Evolutionary conservation across 1,139 yeast genomes (phyloP).

Genomic region (Candida albicans): DNA sequence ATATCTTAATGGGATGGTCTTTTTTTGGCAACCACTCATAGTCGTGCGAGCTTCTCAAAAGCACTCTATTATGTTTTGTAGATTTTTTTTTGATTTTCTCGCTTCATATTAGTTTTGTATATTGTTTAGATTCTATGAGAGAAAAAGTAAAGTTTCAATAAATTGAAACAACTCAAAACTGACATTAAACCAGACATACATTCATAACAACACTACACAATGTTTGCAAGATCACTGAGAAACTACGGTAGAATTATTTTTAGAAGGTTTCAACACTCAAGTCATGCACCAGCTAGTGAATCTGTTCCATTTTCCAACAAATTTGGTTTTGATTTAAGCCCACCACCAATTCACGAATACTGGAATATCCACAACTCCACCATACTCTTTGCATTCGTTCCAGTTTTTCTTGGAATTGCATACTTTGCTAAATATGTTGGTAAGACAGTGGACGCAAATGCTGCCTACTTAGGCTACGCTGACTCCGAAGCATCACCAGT

Average conservation of each 20-base stretch:
- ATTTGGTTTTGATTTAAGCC: slow-evolving; percentile 43
- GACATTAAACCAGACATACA: background rate
- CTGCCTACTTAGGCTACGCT: slow-evolving; percentile 37
- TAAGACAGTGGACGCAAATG: slow-evolving; percentile 29
- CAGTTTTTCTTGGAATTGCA: slow-evolving; percentile 37
- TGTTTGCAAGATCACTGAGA: slow-evolving; percentile 31
- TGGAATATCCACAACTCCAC: slow-evolving; percentile 45
- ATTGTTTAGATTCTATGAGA: background rate
- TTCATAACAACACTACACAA: slow-evolving; percentile 11
- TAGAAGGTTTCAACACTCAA: slow-evolving; percentile 35
- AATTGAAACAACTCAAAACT: slow-evolving; percentile 1
- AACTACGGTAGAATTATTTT: slow-evolving; percentile 18
- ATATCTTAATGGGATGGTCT: too few relatives aligned
- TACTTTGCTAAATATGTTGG: slow-evolving; percentile 37
- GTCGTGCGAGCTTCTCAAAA: too few relatives aligned
- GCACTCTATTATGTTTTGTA: too few relatives aligned
- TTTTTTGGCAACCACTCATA: too few relatives aligned
- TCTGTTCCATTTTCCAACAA: slow-evolving; percentile 40
- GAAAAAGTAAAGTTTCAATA: slow-evolving; percentile 2
- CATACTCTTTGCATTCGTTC: slow-evolving; percentile 40
- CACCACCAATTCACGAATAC: slow-evolving; percentile 51
- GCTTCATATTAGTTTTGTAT: too few relatives aligned
- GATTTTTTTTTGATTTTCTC: too few relatives aligned
- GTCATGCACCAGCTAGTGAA: slow-evolving; percentile 22
- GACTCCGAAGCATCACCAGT: slow-evolving; percentile 41